phyloP scores from a whole-genome alignment of 2,329 filamentous ascomycete genomes.

The Venturiaceae sp. region DNA sequence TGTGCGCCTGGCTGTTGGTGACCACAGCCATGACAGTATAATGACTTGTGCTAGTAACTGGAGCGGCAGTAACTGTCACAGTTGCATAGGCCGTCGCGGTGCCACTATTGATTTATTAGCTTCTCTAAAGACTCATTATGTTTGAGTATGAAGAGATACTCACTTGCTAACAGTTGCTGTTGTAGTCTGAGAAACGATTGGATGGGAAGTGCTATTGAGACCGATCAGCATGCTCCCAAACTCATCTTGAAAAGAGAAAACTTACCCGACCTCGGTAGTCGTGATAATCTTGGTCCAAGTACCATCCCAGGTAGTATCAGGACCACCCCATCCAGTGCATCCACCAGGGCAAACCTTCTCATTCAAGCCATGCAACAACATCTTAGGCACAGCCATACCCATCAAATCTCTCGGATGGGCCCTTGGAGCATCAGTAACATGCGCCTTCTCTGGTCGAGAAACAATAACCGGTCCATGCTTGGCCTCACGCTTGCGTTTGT shows the following conservation, averaged over 20 bases:
- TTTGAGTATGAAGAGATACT: background rate
- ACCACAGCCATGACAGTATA: background rate
- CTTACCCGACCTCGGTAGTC: background rate
- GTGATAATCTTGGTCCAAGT: background rate
- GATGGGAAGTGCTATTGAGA: background rate
- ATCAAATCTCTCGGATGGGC: background rate
- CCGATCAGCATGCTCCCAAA: background rate
- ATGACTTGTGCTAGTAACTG: background rate
- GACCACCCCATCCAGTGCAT: background rate
- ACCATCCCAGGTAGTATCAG: background rate
- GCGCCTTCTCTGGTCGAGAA: background rate
- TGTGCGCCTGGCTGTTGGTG: background rate
- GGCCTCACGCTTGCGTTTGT: conserved; percentile 4
- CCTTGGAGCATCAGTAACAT: background rate
- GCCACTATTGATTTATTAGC: background rate
- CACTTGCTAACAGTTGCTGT: background rate
- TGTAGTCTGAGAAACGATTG: background rate
- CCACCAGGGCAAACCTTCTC: background rate
- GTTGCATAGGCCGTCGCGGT: too few relatives aligned
- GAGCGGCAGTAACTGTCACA: background rate
- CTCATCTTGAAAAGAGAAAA: background rate
- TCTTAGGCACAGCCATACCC: background rate
- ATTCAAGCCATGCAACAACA: background rate
- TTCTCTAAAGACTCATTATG: background rate
- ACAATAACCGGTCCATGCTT: conserved; percentile 11